These are phyloP conservation scores for Paramyrothecium sp. DNA, from an alignment of 2,329 filamentous ascomycete genomes.

Conservation along the genomic window DNA sequence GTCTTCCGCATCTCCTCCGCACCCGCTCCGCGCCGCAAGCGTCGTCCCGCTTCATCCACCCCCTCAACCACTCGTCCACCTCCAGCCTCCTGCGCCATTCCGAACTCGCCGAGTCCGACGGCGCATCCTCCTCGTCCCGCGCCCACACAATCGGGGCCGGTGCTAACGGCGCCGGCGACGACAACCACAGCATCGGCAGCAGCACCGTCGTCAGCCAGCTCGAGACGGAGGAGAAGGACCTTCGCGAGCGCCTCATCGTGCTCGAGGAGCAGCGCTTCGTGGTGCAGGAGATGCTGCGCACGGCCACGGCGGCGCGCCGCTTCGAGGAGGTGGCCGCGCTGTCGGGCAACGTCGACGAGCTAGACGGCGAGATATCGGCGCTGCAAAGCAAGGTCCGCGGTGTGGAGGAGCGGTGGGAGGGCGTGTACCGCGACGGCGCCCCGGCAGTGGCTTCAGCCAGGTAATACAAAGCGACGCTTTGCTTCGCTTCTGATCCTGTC, in stretches of 20 bases:
- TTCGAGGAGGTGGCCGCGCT: conserved; percentile 86
- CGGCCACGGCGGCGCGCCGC: conserved; percentile 71
- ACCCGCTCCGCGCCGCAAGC: conserved; percentile 31
- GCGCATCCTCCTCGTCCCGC: conserved; percentile 40
- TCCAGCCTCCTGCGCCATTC: conserved; percentile 42
- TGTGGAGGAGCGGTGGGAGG: conserved; percentile 61
- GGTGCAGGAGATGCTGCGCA: conserved; percentile 80
- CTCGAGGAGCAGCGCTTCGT: conserved; percentile 91
- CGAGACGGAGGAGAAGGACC: conserved; percentile 79
- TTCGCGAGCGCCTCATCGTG: conserved; percentile 77
- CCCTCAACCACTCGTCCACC: conserved; percentile 29
- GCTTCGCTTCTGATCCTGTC: neutral
- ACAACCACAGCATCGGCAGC: conserved; percentile 8
- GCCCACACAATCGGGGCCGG: conserved; percentile 13
- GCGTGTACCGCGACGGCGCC: conserved; percentile 41
- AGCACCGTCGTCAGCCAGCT: conserved; percentile 57
- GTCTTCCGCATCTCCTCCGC: conserved; percentile 64
- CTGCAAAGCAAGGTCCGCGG: conserved; percentile 63
- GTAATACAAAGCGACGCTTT: neutral
- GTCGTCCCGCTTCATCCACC: conserved; percentile 29
- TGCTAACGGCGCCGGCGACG: neutral
- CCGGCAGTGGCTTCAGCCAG: conserved; percentile 9
- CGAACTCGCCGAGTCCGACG: conserved; percentile 44
- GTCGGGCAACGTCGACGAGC: conserved; percentile 76
- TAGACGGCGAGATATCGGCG: conserved; percentile 73